These are phyloP conservation scores for Fusarium clavum DNA, from an alignment of 2,329 filamentous ascomycete genomes.

Conservation along the genomic window DNA sequence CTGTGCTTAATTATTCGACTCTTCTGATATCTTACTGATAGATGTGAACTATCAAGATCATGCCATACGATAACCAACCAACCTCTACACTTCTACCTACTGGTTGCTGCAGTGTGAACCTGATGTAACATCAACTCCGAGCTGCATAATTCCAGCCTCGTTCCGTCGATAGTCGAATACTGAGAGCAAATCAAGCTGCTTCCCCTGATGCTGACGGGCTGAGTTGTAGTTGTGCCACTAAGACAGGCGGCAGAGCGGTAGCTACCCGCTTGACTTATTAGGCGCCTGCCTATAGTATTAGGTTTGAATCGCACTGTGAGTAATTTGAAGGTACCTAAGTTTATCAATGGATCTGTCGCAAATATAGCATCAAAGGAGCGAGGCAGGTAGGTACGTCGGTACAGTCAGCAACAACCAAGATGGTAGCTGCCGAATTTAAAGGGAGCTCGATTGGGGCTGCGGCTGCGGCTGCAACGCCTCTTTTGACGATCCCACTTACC, in stretches of 20 bases:
- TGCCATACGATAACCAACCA: background rate
- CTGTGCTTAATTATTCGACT: background rate
- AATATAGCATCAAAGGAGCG: constrained; percentile 35
- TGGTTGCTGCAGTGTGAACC: constrained; percentile 3
- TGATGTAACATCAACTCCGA: constrained; percentile 18
- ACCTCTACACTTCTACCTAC: background rate
- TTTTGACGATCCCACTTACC: constrained; percentile 24
- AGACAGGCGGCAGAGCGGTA: constrained; percentile 2
- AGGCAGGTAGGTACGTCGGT: background rate
- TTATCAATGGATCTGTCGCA: constrained; percentile 21
- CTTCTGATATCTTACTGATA: background rate
- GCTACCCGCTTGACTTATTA: background rate
- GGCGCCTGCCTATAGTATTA: background rate
- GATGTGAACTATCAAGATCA: constrained; percentile 1
- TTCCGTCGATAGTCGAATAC: background rate
- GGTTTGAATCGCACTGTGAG: background rate
- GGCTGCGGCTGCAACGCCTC: constrained; percentile 14
- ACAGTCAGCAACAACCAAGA: background rate
- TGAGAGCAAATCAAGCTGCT: constrained; percentile 9
- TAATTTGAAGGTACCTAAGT: no score
- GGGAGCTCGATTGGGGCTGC: constrained; percentile 15
- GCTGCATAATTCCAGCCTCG: constrained; percentile 18
- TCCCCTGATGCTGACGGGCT: constrained; percentile 4
- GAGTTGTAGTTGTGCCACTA: constrained; percentile 1
- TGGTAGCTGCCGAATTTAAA: constrained; percentile 2